These are phyloP conservation scores for Cercospora canescens DNA, from an alignment of 2,329 filamentous ascomycete species.

Conservation along the genomic window DNA sequence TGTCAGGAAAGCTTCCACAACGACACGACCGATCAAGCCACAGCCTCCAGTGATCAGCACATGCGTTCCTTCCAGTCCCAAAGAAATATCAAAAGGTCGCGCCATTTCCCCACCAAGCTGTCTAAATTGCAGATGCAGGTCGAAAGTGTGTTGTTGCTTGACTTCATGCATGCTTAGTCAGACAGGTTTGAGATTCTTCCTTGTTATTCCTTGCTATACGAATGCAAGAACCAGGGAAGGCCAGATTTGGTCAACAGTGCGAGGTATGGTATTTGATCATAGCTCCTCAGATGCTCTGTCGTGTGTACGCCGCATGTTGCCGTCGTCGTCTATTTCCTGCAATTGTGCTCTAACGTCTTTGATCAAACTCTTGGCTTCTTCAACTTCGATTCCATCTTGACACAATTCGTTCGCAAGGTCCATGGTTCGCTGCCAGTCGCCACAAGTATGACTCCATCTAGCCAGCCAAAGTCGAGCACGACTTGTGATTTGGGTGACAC, in stretches of 20 bases:
- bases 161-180: conserved; percentile 10
- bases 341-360: conserved; percentile 79
- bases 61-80: conserved; percentile 41
- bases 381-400: conserved; percentile 93
- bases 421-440: conserved; percentile 74
- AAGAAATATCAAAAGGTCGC: conserved; percentile 31
- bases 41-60: conserved; percentile 46
- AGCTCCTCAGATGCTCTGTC: conserved; percentile 9
- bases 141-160: conserved; percentile 1
- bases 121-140: conserved; percentile 2
- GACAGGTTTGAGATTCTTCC: background rate
- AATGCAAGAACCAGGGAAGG: background rate
- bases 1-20: conserved; percentile 44
- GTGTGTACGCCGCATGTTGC: background rate
- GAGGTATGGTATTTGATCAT: background rate
- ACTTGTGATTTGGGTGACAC: conserved; percentile 87
- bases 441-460: conserved; percentile 71
- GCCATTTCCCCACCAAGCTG: background rate
- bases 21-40: conserved; percentile 43
- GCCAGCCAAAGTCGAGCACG: conserved; percentile 95
- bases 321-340: conserved; percentile 37
- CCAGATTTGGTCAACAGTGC: background rate
- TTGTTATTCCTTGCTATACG: conserved; percentile 6
- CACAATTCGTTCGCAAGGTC: conserved; percentile 86
- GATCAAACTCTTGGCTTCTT: conserved; percentile 92